Evolutionary conservation across 257 asterid species (phyloP).

Genomic region (Penstemon eatonii): DNA sequence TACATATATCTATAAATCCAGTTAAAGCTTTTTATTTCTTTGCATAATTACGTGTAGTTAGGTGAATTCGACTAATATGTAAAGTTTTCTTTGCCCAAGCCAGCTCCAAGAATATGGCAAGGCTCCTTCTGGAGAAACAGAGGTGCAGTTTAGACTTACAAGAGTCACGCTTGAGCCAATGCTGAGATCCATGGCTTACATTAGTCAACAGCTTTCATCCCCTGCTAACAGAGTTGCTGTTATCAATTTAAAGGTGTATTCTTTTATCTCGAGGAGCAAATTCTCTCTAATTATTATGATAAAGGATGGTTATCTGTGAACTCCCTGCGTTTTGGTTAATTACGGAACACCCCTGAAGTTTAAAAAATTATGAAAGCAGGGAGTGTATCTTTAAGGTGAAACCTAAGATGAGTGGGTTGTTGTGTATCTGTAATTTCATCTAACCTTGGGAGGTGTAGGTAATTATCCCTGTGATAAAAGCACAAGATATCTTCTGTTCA

Average conservation of each 20-base stretch:
- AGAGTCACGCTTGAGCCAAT: slow-evolving; percentile 74
- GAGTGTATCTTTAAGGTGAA: too few relatives aligned
- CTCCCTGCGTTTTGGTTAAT: too few relatives aligned
- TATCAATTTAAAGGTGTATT: slow-evolving; percentile 68
- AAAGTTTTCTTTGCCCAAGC: slow-evolving; percentile 39
- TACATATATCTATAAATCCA: slow-evolving; percentile 12
- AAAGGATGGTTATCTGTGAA: too few relatives aligned
- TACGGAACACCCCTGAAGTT: too few relatives aligned
- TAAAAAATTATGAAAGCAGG: too few relatives aligned
- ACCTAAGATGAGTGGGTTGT: too few relatives aligned
- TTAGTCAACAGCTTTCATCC: slow-evolving; percentile 67
- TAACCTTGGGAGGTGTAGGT: too few relatives aligned
- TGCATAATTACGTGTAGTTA: slow-evolving; percentile 22
- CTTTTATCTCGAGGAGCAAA: slow-evolving; percentile 19
- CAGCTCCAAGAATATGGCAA: slow-evolving; percentile 81
- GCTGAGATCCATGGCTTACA: slow-evolving; percentile 78
- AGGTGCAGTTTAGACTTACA: slow-evolving; percentile 76
- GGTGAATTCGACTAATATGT: slow-evolving; percentile 32
- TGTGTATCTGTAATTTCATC: too few relatives aligned
- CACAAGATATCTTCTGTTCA: not conserved
- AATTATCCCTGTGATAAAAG: not conserved
- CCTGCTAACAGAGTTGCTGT: slow-evolving; percentile 80
- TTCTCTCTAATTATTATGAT: not conserved
- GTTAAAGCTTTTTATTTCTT: slow-evolving; percentile 11
- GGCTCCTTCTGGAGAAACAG: slow-evolving; percentile 65